Percentiles rank a stretch among this genome's conserved stretches.
These are phyloP conservation scores for Wallacemonas sp. DNA, from an alignment of 208 protist genomes.

Conservation along the genomic window DNA sequence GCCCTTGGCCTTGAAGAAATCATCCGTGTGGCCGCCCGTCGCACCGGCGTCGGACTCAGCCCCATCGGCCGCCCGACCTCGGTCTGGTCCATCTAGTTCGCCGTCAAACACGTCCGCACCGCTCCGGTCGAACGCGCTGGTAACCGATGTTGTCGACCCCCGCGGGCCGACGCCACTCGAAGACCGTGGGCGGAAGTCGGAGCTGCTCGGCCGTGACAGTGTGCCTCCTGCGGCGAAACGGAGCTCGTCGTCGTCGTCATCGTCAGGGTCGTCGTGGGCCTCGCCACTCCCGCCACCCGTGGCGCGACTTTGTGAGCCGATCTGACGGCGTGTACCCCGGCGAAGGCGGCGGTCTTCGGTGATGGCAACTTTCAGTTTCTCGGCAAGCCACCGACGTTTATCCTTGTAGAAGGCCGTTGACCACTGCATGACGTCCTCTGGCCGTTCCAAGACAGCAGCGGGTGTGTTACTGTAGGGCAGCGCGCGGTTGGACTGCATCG, in stretches of 20 bases:
- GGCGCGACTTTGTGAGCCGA: not conserved
- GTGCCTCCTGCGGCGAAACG: not conserved
- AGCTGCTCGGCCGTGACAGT: not conserved
- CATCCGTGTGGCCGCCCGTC: slow-evolving; percentile 22
- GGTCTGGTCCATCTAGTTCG: not conserved
- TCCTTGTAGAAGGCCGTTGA: slow-evolving; percentile 61
- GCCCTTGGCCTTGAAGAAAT: slow-evolving; percentile 72
- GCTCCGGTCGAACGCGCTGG: not conserved
- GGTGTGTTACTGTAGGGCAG: slow-evolving; percentile 65
- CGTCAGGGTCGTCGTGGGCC: slow-evolving; percentile 12
- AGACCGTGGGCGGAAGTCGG: not conserved
- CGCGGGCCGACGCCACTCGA: not conserved
- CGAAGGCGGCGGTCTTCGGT: slow-evolving; percentile 42
- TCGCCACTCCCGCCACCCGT: not conserved
- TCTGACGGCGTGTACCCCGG: not conserved
- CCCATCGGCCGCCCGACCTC: slow-evolving; percentile 11
- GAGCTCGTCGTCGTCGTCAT: slow-evolving; percentile 16
- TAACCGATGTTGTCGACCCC: not conserved
- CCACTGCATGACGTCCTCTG: slow-evolving; percentile 59
- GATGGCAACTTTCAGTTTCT: slow-evolving; percentile 39
- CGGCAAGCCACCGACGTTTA: slow-evolving; percentile 58
- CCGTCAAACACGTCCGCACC: not conserved
- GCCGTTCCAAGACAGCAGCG: slow-evolving; percentile 53
- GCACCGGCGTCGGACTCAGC: slow-evolving; percentile 5
- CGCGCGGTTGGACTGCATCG: slow-evolving; percentile 39